phyloP scores from a whole-genome alignment of 208 protist species.

The Acanthamoeba rhysodes region DNA sequence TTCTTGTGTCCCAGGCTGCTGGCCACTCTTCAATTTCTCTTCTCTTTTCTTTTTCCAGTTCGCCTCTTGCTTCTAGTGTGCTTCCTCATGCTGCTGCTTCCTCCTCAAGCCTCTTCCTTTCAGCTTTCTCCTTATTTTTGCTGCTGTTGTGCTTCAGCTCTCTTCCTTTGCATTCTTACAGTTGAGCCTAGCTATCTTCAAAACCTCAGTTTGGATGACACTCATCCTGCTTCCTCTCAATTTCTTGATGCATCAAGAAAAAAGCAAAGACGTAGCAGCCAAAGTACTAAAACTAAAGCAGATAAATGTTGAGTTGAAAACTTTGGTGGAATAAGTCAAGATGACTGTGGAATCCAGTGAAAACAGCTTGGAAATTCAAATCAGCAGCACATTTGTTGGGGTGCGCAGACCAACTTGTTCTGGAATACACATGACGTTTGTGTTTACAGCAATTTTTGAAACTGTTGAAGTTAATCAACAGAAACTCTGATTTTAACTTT shows the following conservation, averaged over 20 bases:
- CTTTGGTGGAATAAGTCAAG: too few relatives aligned
- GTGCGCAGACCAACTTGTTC: too few relatives aligned
- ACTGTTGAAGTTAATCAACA: too few relatives aligned
- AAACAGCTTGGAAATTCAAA: too few relatives aligned
- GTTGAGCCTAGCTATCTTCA: not conserved
- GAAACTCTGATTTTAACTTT: too few relatives aligned
- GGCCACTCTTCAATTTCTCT: not conserved
- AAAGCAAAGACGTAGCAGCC: too few relatives aligned
- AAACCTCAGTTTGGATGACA: not conserved
- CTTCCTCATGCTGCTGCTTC: not conserved
- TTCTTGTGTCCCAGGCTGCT: not conserved
- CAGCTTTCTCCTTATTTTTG: not conserved
- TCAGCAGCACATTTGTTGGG: too few relatives aligned
- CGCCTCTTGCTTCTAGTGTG: not conserved
- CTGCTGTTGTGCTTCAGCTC: not conserved
- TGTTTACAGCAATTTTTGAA: too few relatives aligned
- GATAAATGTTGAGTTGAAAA: too few relatives aligned
- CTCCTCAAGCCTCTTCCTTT: not conserved
- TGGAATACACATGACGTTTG: too few relatives aligned
- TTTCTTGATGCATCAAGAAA: not conserved
- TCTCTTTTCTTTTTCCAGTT: not conserved
- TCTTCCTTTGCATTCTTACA: not conserved
- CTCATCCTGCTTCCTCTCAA: not conserved
- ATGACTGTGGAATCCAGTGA: too few relatives aligned
- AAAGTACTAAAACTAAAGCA: too few relatives aligned